Percentiles rank a stretch among this genome's conserved stretches.
Evolutionary conservation across 768 basidiomycete genomes (phyloP).

Genomic region (Pleurotus ostreatus): DNA sequence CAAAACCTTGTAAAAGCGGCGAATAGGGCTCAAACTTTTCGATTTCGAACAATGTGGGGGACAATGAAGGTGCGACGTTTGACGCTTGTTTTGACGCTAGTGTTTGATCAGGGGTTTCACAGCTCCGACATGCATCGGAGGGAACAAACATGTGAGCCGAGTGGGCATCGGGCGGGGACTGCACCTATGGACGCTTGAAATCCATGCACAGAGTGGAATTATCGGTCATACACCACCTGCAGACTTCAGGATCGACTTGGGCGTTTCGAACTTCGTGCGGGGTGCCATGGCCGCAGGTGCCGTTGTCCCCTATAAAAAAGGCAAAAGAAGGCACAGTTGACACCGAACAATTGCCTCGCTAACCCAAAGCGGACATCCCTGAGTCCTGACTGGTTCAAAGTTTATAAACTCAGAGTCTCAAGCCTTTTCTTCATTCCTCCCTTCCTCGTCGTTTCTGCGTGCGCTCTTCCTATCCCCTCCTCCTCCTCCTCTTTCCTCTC

Average conservation of each 20-base stretch:
- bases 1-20: background rate
- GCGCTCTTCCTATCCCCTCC: background rate
- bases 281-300: background rate
- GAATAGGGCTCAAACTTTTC: background rate
- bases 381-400: background rate
- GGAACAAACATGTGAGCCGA: background rate
- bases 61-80: constrained; percentile 7
- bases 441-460: constrained; percentile 3
- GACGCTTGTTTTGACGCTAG: background rate
- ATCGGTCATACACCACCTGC: background rate
- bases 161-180: background rate
- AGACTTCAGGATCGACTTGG: background rate
- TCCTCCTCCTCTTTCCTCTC: background rate
- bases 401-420: background rate
- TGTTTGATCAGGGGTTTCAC: background rate
- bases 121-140: background rate
- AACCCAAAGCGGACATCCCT: constrained; percentile 3
- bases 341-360: constrained; percentile 3
- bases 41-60: background rate
- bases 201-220: background rate
- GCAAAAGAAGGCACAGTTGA: constrained; percentile 3
- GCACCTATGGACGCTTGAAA: background rate
- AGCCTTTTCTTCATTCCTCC: constrained; percentile 4
- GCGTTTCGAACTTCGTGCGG: background rate
- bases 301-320: background rate